Evolutionary conservation across 2,329 filamentous ascomycete species (phyloP).

Genomic region (Zasmidium citrigriseum): DNA sequence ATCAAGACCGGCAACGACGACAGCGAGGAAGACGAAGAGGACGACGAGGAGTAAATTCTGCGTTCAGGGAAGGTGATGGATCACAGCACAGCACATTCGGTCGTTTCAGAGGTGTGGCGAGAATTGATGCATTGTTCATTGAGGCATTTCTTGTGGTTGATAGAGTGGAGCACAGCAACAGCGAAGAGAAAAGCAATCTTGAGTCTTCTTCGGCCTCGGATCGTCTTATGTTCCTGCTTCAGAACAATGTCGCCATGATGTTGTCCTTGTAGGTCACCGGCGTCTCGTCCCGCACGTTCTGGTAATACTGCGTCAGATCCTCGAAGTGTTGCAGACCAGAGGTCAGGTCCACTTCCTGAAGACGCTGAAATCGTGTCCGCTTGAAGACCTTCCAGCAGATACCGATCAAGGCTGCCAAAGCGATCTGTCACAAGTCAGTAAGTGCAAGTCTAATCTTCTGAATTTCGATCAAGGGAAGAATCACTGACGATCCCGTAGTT

Average conservation of each 20-base stretch:
- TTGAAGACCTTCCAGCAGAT: slow-evolving; percentile 3
- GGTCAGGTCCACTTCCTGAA: neutral
- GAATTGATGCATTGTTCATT: neutral
- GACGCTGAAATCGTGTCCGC: neutral
- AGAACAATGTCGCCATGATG: slow-evolving; percentile 1
- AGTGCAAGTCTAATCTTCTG: too few species aligned
- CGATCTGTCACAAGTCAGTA: too few species aligned
- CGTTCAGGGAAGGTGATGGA: too few species aligned
- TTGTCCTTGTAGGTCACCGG: slow-evolving; percentile 4
- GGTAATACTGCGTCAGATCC: slow-evolving; percentile 1
- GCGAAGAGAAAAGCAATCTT: neutral
- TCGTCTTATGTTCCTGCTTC: too few species aligned
- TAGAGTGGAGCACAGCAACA: neutral
- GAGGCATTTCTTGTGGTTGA: neutral
- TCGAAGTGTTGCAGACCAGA: slow-evolving; percentile 1
- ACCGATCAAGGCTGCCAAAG: neutral
- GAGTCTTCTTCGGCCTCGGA: too few species aligned
- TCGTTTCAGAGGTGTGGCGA: neutral
- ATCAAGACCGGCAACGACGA: neutral
- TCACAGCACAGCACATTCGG: too few species aligned
- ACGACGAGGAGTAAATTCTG: neutral
- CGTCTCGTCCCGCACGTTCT: neutral
- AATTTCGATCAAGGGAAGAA: too few species aligned
- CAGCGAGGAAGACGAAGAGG: neutral
- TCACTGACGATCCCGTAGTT: too few species aligned